phyloP scores from a whole-genome alignment of 1,284 basidiomycete species.

The Puccinia polysora region DNA sequence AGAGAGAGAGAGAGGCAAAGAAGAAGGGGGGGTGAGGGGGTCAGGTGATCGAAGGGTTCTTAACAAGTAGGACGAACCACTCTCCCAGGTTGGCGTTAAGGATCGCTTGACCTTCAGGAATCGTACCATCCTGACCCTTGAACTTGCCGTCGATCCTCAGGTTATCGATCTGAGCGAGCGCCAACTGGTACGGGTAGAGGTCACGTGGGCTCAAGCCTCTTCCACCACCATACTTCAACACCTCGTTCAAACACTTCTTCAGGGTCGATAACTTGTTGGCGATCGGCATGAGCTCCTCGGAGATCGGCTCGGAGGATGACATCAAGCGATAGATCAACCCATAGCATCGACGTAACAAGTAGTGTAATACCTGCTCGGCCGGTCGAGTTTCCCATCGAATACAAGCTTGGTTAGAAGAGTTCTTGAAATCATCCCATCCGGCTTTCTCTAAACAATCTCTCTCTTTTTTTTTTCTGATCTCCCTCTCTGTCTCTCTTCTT shows the following conservation, averaged over 20 bases:
- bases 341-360: conserved; percentile 88
- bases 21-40: conserved; percentile 32
- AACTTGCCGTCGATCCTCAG: conserved; percentile 91
- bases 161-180: conserved; percentile 89
- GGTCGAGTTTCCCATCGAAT: too few species aligned
- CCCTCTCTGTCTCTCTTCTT: too few species aligned
- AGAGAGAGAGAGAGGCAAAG: conserved; percentile 38
- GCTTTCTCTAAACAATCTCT: neutral
- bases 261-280: conserved; percentile 84
- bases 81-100: conserved; percentile 93
- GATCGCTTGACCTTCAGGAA: conserved; percentile 95
- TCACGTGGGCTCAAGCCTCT: conserved; percentile 93
- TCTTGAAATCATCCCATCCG: neutral
- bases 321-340: conserved; percentile 90
- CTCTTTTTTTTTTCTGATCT: neutral
- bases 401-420: conserved; percentile 53
- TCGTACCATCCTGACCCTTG: conserved; percentile 66
- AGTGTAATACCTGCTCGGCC: conserved; percentile 89
- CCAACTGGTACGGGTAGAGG: conserved; percentile 74
- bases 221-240: conserved; percentile 74
- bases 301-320: conserved; percentile 97
- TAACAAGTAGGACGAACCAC: conserved; percentile 58
- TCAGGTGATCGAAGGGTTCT: too few species aligned
- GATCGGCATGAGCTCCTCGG: conserved; percentile 92
- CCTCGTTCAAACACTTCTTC: conserved; percentile 95